Base-by-base conservation (phyloP, 1,284 basidiomycete genomes). In the Sanghuangporus weigelae region DNA sequence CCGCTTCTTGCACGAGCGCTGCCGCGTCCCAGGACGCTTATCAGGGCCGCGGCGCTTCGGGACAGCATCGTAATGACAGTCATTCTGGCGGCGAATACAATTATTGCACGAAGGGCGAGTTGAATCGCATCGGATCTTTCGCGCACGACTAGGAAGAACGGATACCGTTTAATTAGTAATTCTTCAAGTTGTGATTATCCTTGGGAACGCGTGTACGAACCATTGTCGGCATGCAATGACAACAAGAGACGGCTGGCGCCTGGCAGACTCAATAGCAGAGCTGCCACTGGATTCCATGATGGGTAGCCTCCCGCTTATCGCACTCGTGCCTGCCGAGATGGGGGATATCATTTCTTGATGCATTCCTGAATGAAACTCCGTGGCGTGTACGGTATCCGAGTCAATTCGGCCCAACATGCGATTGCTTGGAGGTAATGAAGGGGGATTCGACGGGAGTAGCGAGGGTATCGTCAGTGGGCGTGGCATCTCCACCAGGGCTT, bases 51-150 rank as follows among this genome's bases (percentile, higher is more conserved):
- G 83, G 63, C 90, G 84, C 75, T 89, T 90, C 68, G 90, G 90
- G 49, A 82, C 86, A 39, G 83, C 78, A 72, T 92, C 90, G 73
- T 92, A 92, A 73, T 86, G 82, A 75, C 89, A 91, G 62, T 81
- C 79, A 73, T 89, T 90, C 69, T 81, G 83, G 69, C 90, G 81
- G 70, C 89, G 85, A 72, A 82, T 77, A 75, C 89, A 92, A 74
- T 91, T 92, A 76, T 87, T 82, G 78, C 89, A 92, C 66, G 82
- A 80, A 67, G 89, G 89, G 70, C 89, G 81, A 49, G 85, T 87
- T 60, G 89, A 92, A 75, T 92, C 90, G 78, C 89, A 92, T 65
- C 87, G 85, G 70, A 92, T 92, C 80, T 92, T 92, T 73, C 89
- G 85, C 66, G 83, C 80, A 66, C 90, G 90, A 74, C 90, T 87